phyloP scores from a whole-genome alignment of 2,329 filamentous ascomycete species.

The Monosporascus cannonballus region DNA sequence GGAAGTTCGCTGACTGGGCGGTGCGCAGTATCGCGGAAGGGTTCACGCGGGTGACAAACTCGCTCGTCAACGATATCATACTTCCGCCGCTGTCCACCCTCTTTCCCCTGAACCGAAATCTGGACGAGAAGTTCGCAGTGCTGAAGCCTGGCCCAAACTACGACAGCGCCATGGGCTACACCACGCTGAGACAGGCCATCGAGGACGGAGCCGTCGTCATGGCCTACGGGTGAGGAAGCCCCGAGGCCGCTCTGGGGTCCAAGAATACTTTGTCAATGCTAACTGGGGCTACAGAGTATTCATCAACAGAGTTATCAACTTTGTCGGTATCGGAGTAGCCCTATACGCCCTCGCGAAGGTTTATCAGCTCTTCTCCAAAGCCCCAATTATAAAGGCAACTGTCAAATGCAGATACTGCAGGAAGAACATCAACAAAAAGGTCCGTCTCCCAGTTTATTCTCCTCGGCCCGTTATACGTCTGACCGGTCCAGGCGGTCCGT shows the following conservation, averaged over 20 bases:
- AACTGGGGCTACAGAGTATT: conserved; percentile 40
- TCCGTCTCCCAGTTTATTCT: conserved; percentile 7
- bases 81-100: conserved; percentile 64
- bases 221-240: conserved; percentile 55
- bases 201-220: conserved; percentile 67
- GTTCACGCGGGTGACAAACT: conserved; percentile 66
- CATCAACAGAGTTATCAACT: conserved; percentile 58
- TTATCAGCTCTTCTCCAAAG: conserved; percentile 55
- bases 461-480: neutral
- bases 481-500: conserved; percentile 32
- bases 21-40: conserved; percentile 55
- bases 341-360: conserved; percentile 58
- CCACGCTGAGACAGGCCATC: conserved; percentile 62
- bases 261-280: neutral
- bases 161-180: conserved; percentile 51
- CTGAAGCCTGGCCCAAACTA: conserved; percentile 52
- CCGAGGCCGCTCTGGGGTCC: neutral
- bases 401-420: conserved; percentile 64
- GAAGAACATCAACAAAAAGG: conserved; percentile 21
- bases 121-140: conserved; percentile 69
- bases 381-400: conserved; percentile 65
- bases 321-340: conserved; percentile 57
- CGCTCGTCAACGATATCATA: conserved; percentile 64
- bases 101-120: conserved; percentile 62
- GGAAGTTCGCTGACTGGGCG: conserved; percentile 6